A percentile compares a stretch with the other conserved stretches of the same genome.
These are phyloP conservation scores for Morella rubra DNA, from an alignment of 306 rosid genomes.

Conservation along the genomic window DNA sequence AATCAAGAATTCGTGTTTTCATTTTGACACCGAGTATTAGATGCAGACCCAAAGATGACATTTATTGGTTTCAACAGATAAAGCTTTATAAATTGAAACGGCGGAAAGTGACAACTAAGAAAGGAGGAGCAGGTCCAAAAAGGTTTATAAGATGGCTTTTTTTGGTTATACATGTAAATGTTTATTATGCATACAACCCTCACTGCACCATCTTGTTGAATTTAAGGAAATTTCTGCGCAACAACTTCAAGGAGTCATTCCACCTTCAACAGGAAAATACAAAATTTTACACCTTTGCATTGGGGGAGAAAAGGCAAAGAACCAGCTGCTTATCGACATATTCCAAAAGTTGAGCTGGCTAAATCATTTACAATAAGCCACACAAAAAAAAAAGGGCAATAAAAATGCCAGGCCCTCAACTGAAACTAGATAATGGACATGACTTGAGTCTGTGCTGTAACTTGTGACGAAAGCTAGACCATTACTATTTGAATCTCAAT, in stretches of 20 bases:
- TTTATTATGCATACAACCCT: neutral
- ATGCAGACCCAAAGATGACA: neutral
- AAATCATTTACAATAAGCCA: neutral
- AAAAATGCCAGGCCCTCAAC: neutral
- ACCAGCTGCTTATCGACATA: neutral
- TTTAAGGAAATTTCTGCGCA: neutral
- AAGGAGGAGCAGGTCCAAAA: neutral
- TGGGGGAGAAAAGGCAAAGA: neutral
- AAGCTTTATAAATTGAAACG: neutral
- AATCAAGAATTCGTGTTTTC: neutral
- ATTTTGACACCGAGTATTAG: neutral
- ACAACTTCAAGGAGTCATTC: neutral
- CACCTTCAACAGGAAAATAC: neutral
- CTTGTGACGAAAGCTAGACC: slow-evolving; percentile 4
- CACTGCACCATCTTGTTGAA: neutral
- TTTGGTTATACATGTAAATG: no score
- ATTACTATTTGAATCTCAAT: neutral
- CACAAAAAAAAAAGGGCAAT: neutral
- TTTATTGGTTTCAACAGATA: neutral
- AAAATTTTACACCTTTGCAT: neutral
- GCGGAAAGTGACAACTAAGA: neutral
- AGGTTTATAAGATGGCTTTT: neutral
- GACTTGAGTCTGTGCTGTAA: neutral
- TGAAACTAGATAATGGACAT: neutral
- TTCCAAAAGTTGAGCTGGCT: neutral